Base-by-base conservation (phyloP, 179 eudicot species). In the Beta corolliflora region DNA sequence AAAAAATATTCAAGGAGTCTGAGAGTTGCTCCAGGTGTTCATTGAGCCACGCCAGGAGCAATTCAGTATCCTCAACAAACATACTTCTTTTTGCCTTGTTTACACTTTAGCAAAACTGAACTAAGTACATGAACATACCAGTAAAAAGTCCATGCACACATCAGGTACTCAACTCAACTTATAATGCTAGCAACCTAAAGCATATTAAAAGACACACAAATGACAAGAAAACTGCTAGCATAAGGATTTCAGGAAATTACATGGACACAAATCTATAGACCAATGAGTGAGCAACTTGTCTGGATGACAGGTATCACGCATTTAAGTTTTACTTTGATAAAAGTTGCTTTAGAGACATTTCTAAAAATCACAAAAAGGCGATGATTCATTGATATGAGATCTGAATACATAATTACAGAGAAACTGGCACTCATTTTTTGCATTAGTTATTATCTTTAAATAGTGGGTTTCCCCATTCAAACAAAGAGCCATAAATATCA, bases 11-110 rank as follows among this genome's bases (percentile, higher is more conserved):
- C 55, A 68, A 56, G 15, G 55, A 64, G n/a, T 15, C 25, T 54
- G 36, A 61, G 36, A 11, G 7, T 64, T 18, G 23, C 48, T 16
- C 13, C 71, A 15, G 16, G 59, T 41, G 68, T 46, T 54, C 18
- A 65, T 36, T 54, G 31, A 66, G 75, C 79, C 71, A 65, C 55
- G 55, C 75, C 67, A 54, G 71, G 55, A 54, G 48, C 18, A 60
- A 76, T 2, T 2, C 29, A 70, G 13, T 7, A 15, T 44, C 54
- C 48, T 41, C 13, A 68, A 15, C 9, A 10, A 70, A 70, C 0
- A 19, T 44, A 36, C n/a, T 16, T 13, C 29, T 67, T 25, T 9
- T 45, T 18, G 25, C 54, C 54, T 70, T n/a, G 6, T 45, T 70
- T 44, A 5, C 60, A 80, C 25, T 54, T 61, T 56, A 36, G 21